These are phyloP conservation scores for Marvania coccoides DNA, from an alignment of 139 green algal species.

Conservation along the genomic window DNA sequence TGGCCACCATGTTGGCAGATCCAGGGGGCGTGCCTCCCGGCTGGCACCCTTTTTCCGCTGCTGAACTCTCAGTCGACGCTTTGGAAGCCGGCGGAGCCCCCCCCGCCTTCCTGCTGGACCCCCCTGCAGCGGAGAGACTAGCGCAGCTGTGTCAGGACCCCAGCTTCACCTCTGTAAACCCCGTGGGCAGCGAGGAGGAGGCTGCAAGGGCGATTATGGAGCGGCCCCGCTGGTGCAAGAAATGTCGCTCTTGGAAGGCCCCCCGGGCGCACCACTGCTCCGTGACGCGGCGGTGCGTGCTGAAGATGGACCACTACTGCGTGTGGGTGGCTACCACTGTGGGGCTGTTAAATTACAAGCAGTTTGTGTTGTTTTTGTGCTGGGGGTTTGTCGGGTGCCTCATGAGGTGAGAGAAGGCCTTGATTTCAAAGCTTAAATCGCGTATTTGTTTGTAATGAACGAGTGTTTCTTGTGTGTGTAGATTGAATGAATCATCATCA, in stretches of 20 bases:
- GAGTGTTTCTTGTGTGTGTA: too few species aligned
- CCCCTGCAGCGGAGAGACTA: neutral
- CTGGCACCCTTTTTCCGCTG: slow-evolving; percentile 80
- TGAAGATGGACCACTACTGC: slow-evolving; percentile 88
- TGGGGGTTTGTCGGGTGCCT: slow-evolving; percentile 53
- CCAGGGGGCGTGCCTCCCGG: slow-evolving; percentile 74
- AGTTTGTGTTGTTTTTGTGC: slow-evolving; percentile 87
- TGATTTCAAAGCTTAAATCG: neutral
- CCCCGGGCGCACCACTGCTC: slow-evolving; percentile 86
- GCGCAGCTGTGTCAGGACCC: neutral
- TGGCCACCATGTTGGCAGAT: slow-evolving; percentile 69
- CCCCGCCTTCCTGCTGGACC: too few species aligned
- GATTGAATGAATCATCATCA: too few species aligned
- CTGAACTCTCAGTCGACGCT: slow-evolving; percentile 27
- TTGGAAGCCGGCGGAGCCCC: too few species aligned
- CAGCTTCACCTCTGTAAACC: neutral
- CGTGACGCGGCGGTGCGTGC: slow-evolving; percentile 77
- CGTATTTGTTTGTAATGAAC: neutral
- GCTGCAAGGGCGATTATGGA: neutral
- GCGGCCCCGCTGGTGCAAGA: slow-evolving; percentile 42
- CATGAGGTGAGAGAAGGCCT: slow-evolving; percentile 16
- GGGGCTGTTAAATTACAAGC: slow-evolving; percentile 93
- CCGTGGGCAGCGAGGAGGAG: neutral
- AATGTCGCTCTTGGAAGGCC: slow-evolving; percentile 81
- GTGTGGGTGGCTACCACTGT: slow-evolving; percentile 89